Percentiles rank a stretch among this genome's conserved stretches.
These are phyloP conservation scores for Andalucia godoyi DNA, from an alignment of 78 protist genomes.

Conservation along the genomic window DNA sequence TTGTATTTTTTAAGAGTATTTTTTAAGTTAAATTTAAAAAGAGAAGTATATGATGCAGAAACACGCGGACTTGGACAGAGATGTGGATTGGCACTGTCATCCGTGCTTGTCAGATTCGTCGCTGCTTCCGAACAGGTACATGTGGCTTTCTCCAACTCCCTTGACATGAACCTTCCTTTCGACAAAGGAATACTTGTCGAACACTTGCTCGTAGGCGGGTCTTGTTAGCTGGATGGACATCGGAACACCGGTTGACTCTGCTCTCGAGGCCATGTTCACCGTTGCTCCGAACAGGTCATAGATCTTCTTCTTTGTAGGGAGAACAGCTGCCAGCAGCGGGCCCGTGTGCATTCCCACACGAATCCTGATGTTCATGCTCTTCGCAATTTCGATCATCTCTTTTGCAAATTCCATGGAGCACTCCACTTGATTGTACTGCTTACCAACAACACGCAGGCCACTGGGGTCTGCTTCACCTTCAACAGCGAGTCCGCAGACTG, in stretches of 20 bases:
- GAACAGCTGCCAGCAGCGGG: not conserved
- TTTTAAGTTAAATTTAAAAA: too few relatives aligned
- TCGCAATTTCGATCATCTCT: not conserved
- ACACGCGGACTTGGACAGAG: too few relatives aligned
- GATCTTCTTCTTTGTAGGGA: not conserved
- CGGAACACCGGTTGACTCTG: not conserved
- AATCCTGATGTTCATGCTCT: not conserved
- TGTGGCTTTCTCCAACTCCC: too few relatives aligned
- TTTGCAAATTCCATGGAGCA: not conserved
- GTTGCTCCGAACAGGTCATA: not conserved
- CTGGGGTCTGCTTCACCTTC: not conserved
- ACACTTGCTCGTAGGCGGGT: not conserved
- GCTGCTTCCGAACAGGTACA: too few relatives aligned
- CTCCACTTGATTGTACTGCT: not conserved
- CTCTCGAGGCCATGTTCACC: not conserved
- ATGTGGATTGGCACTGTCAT: too few relatives aligned
- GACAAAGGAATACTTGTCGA: too few relatives aligned
- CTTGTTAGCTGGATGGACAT: not conserved
- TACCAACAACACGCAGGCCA: not conserved
- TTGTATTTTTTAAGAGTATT: too few relatives aligned
- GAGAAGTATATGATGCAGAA: too few relatives aligned
- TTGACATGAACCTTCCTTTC: too few relatives aligned
- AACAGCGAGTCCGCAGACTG: not conserved
- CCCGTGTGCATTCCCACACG: constrained; percentile 1
- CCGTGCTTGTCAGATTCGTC: too few relatives aligned